phyloP scores from a whole-genome alignment of 2,329 filamentous ascomycete genomes.

The Penicillium glabrum region DNA sequence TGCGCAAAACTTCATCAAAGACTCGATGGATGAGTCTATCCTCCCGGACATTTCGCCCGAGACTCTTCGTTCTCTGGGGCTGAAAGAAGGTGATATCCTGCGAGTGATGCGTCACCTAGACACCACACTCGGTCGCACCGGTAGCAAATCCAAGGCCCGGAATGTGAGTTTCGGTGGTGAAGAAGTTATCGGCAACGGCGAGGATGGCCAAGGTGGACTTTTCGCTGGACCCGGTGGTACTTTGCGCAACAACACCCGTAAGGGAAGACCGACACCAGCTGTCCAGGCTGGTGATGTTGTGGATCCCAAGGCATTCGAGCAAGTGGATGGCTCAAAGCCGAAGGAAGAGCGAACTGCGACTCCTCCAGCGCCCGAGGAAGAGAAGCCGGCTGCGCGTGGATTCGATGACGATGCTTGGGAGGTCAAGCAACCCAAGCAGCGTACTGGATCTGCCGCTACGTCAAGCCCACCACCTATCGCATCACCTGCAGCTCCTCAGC shows the following conservation, averaged over 20 bases:
- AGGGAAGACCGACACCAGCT: slow-evolving; percentile 83
- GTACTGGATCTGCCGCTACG: slow-evolving; percentile 40
- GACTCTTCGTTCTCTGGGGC: slow-evolving; percentile 80
- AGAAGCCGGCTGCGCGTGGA: slow-evolving; percentile 56
- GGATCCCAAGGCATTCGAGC: slow-evolving; percentile 80
- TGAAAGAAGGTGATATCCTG: slow-evolving; percentile 94
- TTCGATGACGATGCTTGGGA: slow-evolving; percentile 99
- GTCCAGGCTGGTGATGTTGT: slow-evolving; percentile 82
- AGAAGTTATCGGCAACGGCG: slow-evolving; percentile 58
- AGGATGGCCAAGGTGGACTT: slow-evolving; percentile 66
- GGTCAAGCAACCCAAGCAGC: slow-evolving; percentile 75
- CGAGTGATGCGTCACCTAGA: slow-evolving; percentile 91
- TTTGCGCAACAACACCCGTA: slow-evolving; percentile 90
- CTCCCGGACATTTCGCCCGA: slow-evolving; percentile 83
- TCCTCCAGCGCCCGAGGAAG: slow-evolving; percentile 44
- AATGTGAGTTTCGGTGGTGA: slow-evolving; percentile 55
- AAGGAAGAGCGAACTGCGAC: slow-evolving; percentile 43
- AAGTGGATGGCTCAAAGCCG: slow-evolving; percentile 53
- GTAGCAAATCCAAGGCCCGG: slow-evolving; percentile 54
- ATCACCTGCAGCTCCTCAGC: slow-evolving; percentile 34
- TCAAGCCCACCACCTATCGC: slow-evolving; percentile 23
- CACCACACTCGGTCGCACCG: slow-evolving; percentile 69
- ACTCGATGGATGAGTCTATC: slow-evolving; percentile 95
- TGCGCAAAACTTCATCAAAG: slow-evolving; percentile 80
- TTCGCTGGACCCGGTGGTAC: slow-evolving; percentile 93